Evolutionary conservation across 228 moss, liverwort and hornwort genomes (phyloP).

Genomic region (Sphagnum magellanicum): DNA sequence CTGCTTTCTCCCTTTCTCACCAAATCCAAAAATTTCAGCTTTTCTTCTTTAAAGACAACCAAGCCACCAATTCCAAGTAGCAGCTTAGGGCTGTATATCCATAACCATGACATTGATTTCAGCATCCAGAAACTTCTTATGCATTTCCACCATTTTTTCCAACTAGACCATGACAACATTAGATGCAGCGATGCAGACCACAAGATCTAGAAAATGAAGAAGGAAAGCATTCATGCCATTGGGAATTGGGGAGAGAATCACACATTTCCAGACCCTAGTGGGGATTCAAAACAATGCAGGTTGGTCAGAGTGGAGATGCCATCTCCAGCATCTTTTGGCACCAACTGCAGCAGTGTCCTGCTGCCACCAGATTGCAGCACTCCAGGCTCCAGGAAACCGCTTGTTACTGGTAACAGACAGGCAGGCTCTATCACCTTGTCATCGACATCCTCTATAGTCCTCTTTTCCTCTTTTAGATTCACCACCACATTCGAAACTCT

Average conservation of each 20-base stretch:
- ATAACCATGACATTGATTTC: too few relatives aligned
- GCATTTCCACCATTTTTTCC: too few relatives aligned
- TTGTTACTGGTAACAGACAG: constrained; percentile 32
- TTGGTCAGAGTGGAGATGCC: constrained; percentile 31
- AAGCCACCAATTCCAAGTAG: too few relatives aligned
- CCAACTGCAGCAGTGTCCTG: constrained; percentile 35
- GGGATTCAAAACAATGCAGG: constrained; percentile 49
- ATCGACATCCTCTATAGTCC: constrained; percentile 18
- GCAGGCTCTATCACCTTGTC: constrained; percentile 26
- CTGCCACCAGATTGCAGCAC: constrained; percentile 33
- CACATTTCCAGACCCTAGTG: constrained; percentile 34
- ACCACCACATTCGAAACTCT: constrained; percentile 25
- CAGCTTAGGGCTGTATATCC: too few relatives aligned
- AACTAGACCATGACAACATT: too few relatives aligned
- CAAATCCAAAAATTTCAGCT: too few relatives aligned
- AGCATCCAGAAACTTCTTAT: too few relatives aligned
- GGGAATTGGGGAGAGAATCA: background rate
- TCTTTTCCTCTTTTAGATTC: constrained; percentile 37
- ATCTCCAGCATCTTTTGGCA: constrained; percentile 48
- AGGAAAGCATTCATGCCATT: background rate
- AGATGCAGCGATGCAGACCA: background rate
- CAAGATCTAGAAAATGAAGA: background rate
- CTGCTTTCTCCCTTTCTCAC: too few relatives aligned
- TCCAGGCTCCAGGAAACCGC: constrained; percentile 40
- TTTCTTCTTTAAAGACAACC: too few relatives aligned